Base-by-base conservation (phyloP, 306 rosid genomes). In the Oxytropis ochrocephala region DNA sequence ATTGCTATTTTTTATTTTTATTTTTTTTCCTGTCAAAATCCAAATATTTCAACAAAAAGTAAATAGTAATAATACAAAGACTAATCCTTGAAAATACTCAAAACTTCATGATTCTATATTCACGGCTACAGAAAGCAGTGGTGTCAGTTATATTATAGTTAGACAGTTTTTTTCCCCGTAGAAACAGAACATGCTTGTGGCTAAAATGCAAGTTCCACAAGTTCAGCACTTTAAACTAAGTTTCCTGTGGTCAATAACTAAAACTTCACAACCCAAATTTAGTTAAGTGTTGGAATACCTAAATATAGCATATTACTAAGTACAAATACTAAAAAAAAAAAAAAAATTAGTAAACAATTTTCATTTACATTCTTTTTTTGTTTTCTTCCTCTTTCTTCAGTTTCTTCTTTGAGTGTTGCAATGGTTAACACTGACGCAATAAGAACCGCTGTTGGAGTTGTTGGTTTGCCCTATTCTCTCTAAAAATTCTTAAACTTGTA, bases 371-470 rank as follows among this genome's bases (percentile, higher is more conserved):
- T 62, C 27, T 10, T 24, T 17, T 7, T 30, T 32, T 17, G 11
- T 39, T 13, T 50, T 39, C 38, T 17, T 17, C 53, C 7, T 56
- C 18, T 14, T 36, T 47, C 44, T 30, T 6, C 38, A 33, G 48
- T 32, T 49, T 74, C 7, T 57, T 70, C 61, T 48, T 52, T 39
- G 13, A 27, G n/a, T 33, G 13, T 62, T 67, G 19, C 49, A 64
- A 86, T 86, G 87, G 79, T 48, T 63, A 58, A 32, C 73, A 7
- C 60, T 18, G 69, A 3, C 0, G 0, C 19, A 35, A 13, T 62
- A 8, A 77, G 96, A 73, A 79, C 76, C 1, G 4, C 12, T 0
- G 1, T 90, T 16, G 96, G 95, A 33, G 8, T 87, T 29, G 0
- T 86, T 17, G 95, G 96, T 90, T 27, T 48, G 85, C 47, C 46